phyloP scores from a whole-genome alignment of 2,329 filamentous ascomycete species.

The Penicillium palitans region DNA sequence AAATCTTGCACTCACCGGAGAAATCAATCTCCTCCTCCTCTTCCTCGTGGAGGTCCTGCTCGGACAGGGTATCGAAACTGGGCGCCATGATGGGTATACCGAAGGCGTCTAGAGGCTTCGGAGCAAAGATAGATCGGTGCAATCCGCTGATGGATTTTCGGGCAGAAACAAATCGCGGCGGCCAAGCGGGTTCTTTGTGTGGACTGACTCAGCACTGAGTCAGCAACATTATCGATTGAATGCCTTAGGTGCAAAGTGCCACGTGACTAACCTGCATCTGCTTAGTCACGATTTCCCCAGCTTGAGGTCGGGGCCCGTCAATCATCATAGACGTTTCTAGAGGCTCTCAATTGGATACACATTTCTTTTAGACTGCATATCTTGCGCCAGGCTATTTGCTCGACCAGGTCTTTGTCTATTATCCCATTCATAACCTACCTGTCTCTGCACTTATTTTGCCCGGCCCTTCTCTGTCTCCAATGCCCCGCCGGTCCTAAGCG shows the following conservation, averaged over 20 bases:
- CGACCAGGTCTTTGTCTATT: background rate
- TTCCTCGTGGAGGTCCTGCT: constrained; percentile 86
- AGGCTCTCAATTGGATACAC: constrained; percentile 10
- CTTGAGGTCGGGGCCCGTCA: constrained; percentile 3
- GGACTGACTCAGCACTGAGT: constrained; percentile 32
- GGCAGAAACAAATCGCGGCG: constrained; percentile 37
- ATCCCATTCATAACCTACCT: background rate
- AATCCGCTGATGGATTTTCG: constrained; percentile 35
- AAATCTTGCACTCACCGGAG: constrained; percentile 54
- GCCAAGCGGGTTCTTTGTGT: constrained; percentile 37
- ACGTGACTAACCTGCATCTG: constrained; percentile 1
- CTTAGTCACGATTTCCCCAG: constrained; percentile 11
- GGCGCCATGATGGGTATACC: constrained; percentile 71
- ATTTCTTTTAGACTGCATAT: constrained; percentile 2
- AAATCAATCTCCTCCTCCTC: constrained; percentile 95
- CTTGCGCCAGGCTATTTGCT: constrained; percentile 1
- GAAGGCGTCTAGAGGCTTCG: constrained; percentile 22
- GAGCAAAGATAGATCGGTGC: constrained; percentile 25
- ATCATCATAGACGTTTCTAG: constrained; percentile 11
- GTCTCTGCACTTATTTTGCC: constrained; percentile 6
- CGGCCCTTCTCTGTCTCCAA: constrained; percentile 16
- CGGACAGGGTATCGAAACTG: constrained; percentile 87
- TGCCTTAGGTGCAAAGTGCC: background rate
- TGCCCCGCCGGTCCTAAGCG: constrained; percentile 44
- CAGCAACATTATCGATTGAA: constrained; percentile 3